A percentile compares a stretch with the other conserved stretches of the same genome.
Evolutionary conservation across 2,329 filamentous ascomycete species (phyloP).

Genomic region (Penicillium aurantiogriseum): DNA sequence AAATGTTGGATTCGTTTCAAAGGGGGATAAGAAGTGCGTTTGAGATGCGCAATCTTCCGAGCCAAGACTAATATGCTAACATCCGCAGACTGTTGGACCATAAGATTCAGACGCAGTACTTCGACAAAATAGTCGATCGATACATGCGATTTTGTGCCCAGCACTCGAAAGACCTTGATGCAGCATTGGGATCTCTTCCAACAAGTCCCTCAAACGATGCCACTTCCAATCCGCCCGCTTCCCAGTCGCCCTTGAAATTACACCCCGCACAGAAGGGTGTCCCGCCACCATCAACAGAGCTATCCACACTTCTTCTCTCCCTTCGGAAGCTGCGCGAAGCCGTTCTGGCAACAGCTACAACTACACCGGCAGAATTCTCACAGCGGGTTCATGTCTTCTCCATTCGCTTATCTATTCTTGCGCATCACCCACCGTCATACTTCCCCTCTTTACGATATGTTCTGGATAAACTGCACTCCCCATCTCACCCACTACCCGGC

Average conservation of each 20-base stretch:
- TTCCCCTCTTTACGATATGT: conserved; percentile 81
- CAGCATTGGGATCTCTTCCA: conserved; percentile 67
- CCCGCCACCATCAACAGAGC: conserved; percentile 57
- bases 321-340: conserved; percentile 91
- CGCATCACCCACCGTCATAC: conserved; percentile 82
- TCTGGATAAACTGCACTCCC: conserved; percentile 66
- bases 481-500: conserved; percentile 63
- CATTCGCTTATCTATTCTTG: conserved; percentile 77
- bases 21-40: conserved; percentile 77
- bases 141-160: conserved; percentile 88
- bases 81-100: conserved; percentile 63
- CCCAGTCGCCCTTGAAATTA: conserved; percentile 22
- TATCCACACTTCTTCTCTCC: conserved; percentile 74
- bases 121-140: conserved; percentile 79
- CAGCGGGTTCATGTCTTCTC: conserved; percentile 90
- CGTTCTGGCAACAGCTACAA: conserved; percentile 68
- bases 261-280: conserved; percentile 26
- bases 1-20: conserved; percentile 79
- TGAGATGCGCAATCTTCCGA: not conserved
- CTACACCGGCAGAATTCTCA: conserved; percentile 75
- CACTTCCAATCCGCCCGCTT: conserved; percentile 41
- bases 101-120: conserved; percentile 81
- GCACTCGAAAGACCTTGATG: conserved; percentile 69
- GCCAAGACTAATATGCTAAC: conserved; percentile 29
- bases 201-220: conserved; percentile 40